Conservation (phyloP, 179 eudicot genomes). For the Camellia oleifera region DNA sequence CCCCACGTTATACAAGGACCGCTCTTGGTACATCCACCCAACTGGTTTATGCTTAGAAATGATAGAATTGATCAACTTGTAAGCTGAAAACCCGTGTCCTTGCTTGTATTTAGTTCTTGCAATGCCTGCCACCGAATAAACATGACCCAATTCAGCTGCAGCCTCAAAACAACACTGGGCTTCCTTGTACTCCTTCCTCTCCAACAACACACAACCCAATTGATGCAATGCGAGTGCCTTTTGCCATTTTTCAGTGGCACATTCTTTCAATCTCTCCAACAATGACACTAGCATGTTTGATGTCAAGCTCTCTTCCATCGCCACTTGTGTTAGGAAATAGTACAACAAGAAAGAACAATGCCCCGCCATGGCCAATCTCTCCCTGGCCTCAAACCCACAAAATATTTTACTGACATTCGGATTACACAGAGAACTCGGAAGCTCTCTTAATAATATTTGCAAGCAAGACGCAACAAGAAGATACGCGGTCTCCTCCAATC, state of each 20-base stretch:
- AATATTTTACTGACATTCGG: conserved; percentile 59
- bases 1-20: conserved; percentile 44
- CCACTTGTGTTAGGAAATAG: conserved; percentile 75
- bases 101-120: conserved; percentile 44
- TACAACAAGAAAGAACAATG: conserved; percentile 78
- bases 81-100: conserved; percentile 47
- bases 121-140: conserved; percentile 48
- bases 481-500: conserved; percentile 76
- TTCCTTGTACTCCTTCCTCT: conserved; percentile 39
- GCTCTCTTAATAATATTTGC: conserved; percentile 78
- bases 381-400: conserved; percentile 66
- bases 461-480: conserved; percentile 82
- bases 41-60: conserved; percentile 26
- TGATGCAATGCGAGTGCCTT: conserved; percentile 49
- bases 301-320: conserved; percentile 66
- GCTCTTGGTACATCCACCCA: conserved; percentile 67
- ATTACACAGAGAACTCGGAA: conserved; percentile 58
- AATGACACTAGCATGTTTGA: conserved; percentile 62
- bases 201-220: conserved; percentile 43
- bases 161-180: conserved; percentile 44
- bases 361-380: conserved; percentile 53
- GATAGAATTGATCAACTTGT: conserved; percentile 33
- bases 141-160: conserved; percentile 43
- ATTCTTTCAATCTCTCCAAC: conserved; percentile 62
- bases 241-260: conserved; percentile 47